Evolutionary conservation across 1,139 yeast species (phyloP), one percentile per base, ranked within the genome.

Genomic region (Yamadazyma kanchanaburiensis): DNA sequence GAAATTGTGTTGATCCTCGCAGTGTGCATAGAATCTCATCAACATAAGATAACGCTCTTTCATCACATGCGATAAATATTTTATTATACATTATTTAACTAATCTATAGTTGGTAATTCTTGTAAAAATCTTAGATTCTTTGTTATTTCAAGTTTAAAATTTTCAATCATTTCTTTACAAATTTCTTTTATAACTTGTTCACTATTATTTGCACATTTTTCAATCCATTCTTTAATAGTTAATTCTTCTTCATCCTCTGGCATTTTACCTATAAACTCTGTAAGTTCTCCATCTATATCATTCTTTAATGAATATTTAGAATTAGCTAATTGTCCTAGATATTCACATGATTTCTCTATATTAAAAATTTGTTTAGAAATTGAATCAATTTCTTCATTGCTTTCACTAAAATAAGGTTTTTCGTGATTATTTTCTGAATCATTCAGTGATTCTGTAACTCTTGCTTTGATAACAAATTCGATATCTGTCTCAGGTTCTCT

Each of bases 161-260:
- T 60, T 5, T 55, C 49, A 11, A 76, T 56, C 60, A 79, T 62
- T 24, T 55, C 59, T 6, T 62, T 57, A 26, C 72, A 60, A n/a
- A 71, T 68, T 37, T 74, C 77, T 25, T 58, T 48, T 0, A 65
- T 58, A 8, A 63, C 45, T 26, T 55, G 53, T 18, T 53, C 49
- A 34, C 71, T 61, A 24, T 59, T 62, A 1, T 47, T 38, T 3
- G 82, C 80, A 45, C 74, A 70, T 42, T 69, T 64, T 26, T 51
- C 52, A 13, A 85, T 58, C 95, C 95, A 87, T 38, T 82, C 75
- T 30, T 68, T 68, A 12, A 87, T 72, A 0, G 86, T 77, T 81
- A 81, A 76, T 16, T 73, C 65, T 45, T 82, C 64, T 45, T 83
- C 89, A 12, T 71, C 72, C 21, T 71, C 78, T 0, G 94, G 89